A percentile compares a stretch with the other conserved stretches of the same genome.
These are phyloP conservation scores for Gypsophila paniculata DNA, from an alignment of 179 eudicot species.

Conservation along the genomic window DNA sequence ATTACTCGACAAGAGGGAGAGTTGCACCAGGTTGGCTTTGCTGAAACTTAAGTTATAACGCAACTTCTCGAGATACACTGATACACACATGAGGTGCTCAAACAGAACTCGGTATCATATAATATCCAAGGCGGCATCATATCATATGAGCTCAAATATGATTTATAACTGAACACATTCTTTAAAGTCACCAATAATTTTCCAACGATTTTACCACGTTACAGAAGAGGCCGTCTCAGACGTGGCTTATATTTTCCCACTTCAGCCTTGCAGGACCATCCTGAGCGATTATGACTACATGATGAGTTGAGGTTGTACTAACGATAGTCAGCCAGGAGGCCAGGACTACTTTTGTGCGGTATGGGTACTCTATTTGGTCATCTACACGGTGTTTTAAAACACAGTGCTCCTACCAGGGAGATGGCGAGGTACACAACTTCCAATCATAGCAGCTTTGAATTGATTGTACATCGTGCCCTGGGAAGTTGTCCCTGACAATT, in stretches of 20 bases:
- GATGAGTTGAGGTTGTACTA: too few species aligned
- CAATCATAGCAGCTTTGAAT: too few species aligned
- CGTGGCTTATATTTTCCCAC: not conserved
- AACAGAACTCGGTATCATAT: not conserved
- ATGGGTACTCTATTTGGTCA: not conserved
- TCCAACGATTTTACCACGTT: not conserved
- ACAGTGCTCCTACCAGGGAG: not conserved
- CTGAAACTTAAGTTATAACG: too few species aligned
- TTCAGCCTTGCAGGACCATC: too few species aligned
- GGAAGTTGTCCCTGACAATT: too few species aligned
- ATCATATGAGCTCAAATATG: not conserved
- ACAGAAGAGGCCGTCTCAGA: not conserved
- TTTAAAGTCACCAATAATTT: not conserved
- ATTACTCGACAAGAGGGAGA: not conserved
- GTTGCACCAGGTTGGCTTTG: not conserved
- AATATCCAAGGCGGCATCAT: not conserved
- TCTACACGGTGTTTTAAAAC: not conserved
- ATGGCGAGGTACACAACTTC: too few species aligned
- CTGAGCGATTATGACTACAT: too few species aligned
- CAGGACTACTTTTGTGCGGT: not conserved
- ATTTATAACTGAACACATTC: not conserved
- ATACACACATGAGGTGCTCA: not conserved
- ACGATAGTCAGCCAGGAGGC: too few species aligned
- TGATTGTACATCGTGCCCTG: too few species aligned
- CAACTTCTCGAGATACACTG: too few species aligned